These are phyloP conservation scores for Ogataea corticis DNA, from an alignment of 805 yeast species.

Conservation along the genomic window DNA sequence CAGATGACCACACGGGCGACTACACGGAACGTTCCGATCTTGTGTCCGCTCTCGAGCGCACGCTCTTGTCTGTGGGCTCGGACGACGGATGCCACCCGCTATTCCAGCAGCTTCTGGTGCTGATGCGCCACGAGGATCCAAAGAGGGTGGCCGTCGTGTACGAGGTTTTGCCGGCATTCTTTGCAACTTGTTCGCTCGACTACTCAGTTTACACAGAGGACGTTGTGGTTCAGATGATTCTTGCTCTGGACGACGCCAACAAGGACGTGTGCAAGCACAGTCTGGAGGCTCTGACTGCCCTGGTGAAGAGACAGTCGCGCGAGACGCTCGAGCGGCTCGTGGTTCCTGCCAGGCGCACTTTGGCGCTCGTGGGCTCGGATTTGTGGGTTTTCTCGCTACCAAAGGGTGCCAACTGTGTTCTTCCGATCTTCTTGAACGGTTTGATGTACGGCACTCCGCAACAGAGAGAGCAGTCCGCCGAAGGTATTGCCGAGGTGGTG, in stretches of 20 bases:
- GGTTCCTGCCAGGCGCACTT: slow-evolving; percentile 74
- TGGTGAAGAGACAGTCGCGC: slow-evolving; percentile 74
- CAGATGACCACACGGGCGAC: slow-evolving; percentile 34
- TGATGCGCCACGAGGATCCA: slow-evolving; percentile 75
- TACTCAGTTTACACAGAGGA: slow-evolving; percentile 74
- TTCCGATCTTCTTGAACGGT: slow-evolving; percentile 93
- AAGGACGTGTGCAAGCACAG: slow-evolving; percentile 62
- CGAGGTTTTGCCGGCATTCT: slow-evolving; percentile 70
- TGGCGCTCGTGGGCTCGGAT: slow-evolving; percentile 66
- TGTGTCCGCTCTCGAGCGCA: slow-evolving; percentile 58
- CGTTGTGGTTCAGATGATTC: slow-evolving; percentile 67
- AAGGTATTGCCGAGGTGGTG: slow-evolving; percentile 84
- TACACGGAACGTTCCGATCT: slow-evolving; percentile 41
- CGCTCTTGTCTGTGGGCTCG: slow-evolving; percentile 71
- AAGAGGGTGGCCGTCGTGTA: slow-evolving; percentile 62
- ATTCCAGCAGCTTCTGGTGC: slow-evolving; percentile 73
- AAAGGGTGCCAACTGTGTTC: slow-evolving; percentile 81
- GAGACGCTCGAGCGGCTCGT: slow-evolving; percentile 75
- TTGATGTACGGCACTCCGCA: slow-evolving; percentile 88
- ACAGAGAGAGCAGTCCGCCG: slow-evolving; percentile 82
- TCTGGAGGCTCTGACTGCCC: slow-evolving; percentile 60
- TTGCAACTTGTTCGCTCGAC: slow-evolving; percentile 63
- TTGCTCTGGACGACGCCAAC: slow-evolving; percentile 71
- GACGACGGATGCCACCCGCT: slow-evolving; percentile 83
- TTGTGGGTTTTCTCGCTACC: slow-evolving; percentile 74